Evolutionary conservation across 192 early-diverging fungal species (phyloP).

Genomic region (Pecoramyces ruminantium): DNA sequence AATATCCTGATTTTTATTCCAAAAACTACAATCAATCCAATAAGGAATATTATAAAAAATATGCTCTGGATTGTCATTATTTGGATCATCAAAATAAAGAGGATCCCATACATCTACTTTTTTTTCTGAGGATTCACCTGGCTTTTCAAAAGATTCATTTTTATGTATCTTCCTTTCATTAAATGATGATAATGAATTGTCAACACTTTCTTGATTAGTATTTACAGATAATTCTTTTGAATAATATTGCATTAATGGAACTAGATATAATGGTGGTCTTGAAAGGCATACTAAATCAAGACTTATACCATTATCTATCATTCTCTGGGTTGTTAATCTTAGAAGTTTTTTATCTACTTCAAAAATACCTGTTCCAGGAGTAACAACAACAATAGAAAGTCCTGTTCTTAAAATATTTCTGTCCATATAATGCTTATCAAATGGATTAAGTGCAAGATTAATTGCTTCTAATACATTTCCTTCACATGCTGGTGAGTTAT

Average conservation of each 20-base stretch:
- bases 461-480: slow-evolving; percentile 93
- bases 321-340: slow-evolving; percentile 84
- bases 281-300: slow-evolving; percentile 85
- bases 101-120: slow-evolving; percentile 22
- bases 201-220: neutral
- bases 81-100: slow-evolving; percentile 22
- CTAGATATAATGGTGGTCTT: slow-evolving; percentile 67
- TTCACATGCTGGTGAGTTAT: slow-evolving; percentile 67
- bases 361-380: slow-evolving; percentile 77
- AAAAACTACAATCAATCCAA: slow-evolving; percentile 89
- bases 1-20: slow-evolving; percentile 11
- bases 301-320: slow-evolving; percentile 69
- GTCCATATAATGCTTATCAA: slow-evolving; percentile 85
- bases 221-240: slow-evolving; percentile 16
- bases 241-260: slow-evolving; percentile 70
- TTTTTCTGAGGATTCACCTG: slow-evolving; percentile 1
- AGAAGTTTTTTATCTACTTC: slow-evolving; percentile 67
- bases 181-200: neutral
- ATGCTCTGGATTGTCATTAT: slow-evolving; percentile 8
- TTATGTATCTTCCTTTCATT: neutral
- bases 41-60: slow-evolving; percentile 56
- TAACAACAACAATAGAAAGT: slow-evolving; percentile 72
- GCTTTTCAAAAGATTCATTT: slow-evolving; percentile 1
- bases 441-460: slow-evolving; percentile 88
- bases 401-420: slow-evolving; percentile 85